These are phyloP conservation scores for Penicillium ochrochloron DNA, from an alignment of 495 filamentous ascomycete species.

Conservation along the genomic window DNA sequence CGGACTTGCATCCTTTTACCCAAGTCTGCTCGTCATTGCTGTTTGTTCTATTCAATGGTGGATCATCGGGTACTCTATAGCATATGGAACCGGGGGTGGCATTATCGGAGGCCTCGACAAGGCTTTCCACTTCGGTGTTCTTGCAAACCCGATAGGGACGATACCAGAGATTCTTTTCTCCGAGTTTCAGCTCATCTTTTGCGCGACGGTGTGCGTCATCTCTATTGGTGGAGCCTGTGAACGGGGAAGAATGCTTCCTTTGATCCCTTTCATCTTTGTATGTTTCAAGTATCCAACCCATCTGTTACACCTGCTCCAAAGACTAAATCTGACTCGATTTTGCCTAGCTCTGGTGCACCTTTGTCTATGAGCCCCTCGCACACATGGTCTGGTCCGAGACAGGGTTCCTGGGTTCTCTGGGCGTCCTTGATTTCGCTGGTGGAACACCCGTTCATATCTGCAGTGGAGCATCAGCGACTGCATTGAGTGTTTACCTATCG, in stretches of 20 bases:
- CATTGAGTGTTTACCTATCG: conserved; percentile 48
- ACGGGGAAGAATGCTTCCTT: conserved; percentile 52
- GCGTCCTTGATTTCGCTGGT: conserved; percentile 52
- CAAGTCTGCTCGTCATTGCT: conserved; percentile 47
- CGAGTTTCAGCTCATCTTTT: conserved; percentile 58
- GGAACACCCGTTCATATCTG: conserved; percentile 54
- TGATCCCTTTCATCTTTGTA: conserved; percentile 56
- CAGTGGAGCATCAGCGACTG: conserved; percentile 49
- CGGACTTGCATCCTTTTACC: conserved; percentile 52
- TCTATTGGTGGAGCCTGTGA: conserved; percentile 54
- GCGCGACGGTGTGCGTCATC: conserved; percentile 51
- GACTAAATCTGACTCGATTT: background rate
- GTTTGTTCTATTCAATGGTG: conserved; percentile 53
- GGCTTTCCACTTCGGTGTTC: conserved; percentile 42
- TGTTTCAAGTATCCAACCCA: conserved; percentile 15
- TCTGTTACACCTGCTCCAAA: background rate
- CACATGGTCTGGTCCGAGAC: conserved; percentile 51
- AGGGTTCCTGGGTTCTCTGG: conserved; percentile 42
- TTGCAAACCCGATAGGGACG: conserved; percentile 45
- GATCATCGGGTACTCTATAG: conserved; percentile 48
- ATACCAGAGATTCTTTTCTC: conserved; percentile 58
- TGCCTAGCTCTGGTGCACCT: conserved; percentile 47
- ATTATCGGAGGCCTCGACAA: conserved; percentile 47
- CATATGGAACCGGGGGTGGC: conserved; percentile 43
- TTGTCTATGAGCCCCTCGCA: conserved; percentile 50